Conservation (phyloP, 2,329 filamentous ascomycete species). For the Verticillium klebahnii region DNA sequence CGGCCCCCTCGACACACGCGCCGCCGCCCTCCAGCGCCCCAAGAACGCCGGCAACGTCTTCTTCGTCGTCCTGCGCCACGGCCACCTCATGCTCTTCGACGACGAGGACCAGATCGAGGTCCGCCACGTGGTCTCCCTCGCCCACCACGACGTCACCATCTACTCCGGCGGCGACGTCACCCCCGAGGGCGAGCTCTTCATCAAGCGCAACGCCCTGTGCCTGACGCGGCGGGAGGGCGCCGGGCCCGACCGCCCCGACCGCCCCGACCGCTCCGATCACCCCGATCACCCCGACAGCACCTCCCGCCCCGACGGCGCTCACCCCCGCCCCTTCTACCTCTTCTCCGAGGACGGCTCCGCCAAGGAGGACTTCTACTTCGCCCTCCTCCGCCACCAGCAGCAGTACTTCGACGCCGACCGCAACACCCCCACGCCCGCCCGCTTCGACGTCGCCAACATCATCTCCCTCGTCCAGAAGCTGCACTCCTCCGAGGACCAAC, state of each 20-base stretch:
- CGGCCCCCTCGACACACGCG: conserved; percentile 43
- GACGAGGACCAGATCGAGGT: conserved; percentile 94
- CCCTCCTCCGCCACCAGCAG: conserved; percentile 79
- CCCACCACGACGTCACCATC: conserved; percentile 79
- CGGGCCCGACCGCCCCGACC: conserved; percentile 37
- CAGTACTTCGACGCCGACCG: conserved; percentile 54
- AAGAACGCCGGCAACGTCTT: conserved; percentile 81
- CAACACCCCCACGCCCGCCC: conserved; percentile 62
- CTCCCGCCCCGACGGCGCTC: conserved; percentile 40
- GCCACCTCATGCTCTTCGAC: conserved; percentile 96
- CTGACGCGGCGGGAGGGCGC: conserved; percentile 61
- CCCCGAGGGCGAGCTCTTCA: conserved; percentile 89
- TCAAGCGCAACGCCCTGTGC: conserved; percentile 88
- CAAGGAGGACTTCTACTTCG: conserved; percentile 98
- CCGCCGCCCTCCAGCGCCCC: conserved; percentile 45
- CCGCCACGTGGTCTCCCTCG: conserved; percentile 88
- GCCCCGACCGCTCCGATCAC: no score
- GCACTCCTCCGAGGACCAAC: conserved; percentile 85
- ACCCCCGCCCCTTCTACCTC: conserved; percentile 82
- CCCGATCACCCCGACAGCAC: no score
- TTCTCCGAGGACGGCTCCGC: conserved; percentile 95
- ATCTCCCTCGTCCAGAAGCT: conserved; percentile 85
- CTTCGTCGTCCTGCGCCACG: conserved; percentile 86
- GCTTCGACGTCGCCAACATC: conserved; percentile 80
- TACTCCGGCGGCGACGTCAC: conserved; percentile 75